Conservation (phyloP, 169 alveolate genomes). For the Plasmodium ovale region DNA sequence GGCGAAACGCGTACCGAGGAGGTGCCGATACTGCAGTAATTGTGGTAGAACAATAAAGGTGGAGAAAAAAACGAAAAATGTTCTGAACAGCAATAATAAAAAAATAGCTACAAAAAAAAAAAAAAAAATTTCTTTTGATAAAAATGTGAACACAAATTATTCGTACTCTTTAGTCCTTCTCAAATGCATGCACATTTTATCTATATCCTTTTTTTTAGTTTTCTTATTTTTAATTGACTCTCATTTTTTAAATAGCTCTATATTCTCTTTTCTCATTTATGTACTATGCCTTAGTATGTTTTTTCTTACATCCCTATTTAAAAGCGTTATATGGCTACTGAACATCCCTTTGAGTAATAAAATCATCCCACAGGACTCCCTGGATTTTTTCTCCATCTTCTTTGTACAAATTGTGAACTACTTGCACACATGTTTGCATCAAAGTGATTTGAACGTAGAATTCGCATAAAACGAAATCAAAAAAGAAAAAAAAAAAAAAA, state of each 20-base stretch:
- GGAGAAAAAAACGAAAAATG: not conserved
- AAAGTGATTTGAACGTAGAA: not conserved
- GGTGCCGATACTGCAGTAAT: too few relatives aligned
- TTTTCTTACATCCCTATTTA: constrained; percentile 3
- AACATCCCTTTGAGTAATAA: constrained; percentile 12
- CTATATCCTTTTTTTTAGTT: constrained; percentile 10
- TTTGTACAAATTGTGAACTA: constrained; percentile 13
- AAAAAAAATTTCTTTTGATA: constrained; percentile 6
- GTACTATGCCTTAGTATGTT: constrained; percentile 10
- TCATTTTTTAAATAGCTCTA: constrained; percentile 6
- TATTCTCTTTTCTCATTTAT: constrained; percentile 22
- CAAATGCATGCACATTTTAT: not conserved
- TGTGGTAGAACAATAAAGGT: too few relatives aligned
- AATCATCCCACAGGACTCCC: not conserved
- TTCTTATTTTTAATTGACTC: constrained; percentile 15
- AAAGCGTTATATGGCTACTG: constrained; percentile 13
- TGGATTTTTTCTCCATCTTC: constrained; percentile 9
- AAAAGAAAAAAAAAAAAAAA: not conserved
- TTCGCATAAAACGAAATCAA: not conserved
- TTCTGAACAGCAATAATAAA: not conserved
- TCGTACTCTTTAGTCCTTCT: not conserved
- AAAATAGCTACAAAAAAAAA: not conserved
- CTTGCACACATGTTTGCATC: not conserved
- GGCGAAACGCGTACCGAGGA: too few relatives aligned
- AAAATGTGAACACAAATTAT: not conserved